Conservation (phyloP, 352 stramenopile species). For the Globisporangium uncinulatum region DNA sequence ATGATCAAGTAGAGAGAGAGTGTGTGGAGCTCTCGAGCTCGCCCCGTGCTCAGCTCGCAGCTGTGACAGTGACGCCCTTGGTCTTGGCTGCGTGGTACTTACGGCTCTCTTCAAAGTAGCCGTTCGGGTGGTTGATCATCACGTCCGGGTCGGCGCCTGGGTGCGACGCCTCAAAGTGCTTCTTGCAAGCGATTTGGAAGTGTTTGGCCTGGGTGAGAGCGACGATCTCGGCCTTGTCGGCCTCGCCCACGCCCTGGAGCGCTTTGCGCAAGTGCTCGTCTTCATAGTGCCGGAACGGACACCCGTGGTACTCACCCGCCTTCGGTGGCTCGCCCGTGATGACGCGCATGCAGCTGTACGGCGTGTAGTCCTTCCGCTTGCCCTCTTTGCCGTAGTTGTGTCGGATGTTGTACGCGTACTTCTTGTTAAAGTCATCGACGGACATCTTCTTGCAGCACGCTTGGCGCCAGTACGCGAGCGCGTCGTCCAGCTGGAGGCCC, state of each 20-base stretch:
- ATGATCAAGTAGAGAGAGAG: too few relatives aligned
- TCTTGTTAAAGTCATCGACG: slow-evolving; percentile 97
- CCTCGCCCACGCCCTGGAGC: slow-evolving; percentile 70
- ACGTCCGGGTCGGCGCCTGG: slow-evolving; percentile 74
- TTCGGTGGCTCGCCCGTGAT: slow-evolving; percentile 94
- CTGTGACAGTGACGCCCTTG: slow-evolving; percentile 47
- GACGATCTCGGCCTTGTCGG: slow-evolving; percentile 93
- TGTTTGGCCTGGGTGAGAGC: slow-evolving; percentile 88
- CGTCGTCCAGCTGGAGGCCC: slow-evolving; percentile 95
- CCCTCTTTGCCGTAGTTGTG: slow-evolving; percentile 99
- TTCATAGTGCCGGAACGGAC: slow-evolving; percentile 96
- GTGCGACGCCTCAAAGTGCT: slow-evolving; percentile 97
- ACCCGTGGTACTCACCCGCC: slow-evolving; percentile 96
- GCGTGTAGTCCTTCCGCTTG: slow-evolving; percentile 96
- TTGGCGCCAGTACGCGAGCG: slow-evolving; percentile 94
- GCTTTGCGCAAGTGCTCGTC: slow-evolving; percentile 89
- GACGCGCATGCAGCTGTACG: slow-evolving; percentile 97
- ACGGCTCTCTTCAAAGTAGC: slow-evolving; percentile 95
- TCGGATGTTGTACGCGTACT: slow-evolving; percentile 98
- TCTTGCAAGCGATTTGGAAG: slow-evolving; percentile 97
- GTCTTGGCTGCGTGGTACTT: slow-evolving; percentile 90
- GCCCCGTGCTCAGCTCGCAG: slow-evolving; percentile 1
- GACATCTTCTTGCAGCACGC: slow-evolving; percentile 94
- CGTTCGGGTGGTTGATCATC: slow-evolving; percentile 98
- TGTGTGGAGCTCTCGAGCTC: not conserved